Evolutionary conservation across 352 stramenopile genomes (phyloP).

Genomic region (Phytophthora quininea): DNA sequence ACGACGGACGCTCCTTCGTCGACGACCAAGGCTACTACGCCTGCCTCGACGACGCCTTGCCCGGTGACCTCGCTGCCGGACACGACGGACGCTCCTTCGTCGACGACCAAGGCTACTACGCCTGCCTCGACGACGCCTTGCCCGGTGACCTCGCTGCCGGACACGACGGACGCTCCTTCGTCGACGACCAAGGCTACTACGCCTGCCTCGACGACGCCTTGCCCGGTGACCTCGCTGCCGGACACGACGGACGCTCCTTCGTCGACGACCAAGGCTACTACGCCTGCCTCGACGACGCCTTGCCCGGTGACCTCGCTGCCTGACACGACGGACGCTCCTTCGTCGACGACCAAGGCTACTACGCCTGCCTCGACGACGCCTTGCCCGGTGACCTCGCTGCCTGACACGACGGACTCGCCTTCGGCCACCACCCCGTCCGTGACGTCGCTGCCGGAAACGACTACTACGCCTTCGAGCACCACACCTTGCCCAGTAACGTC

Average conservation of each 20-base stretch:
- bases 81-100: neutral
- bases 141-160: slow-evolving; percentile 12
- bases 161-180: neutral
- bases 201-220: slow-evolving; percentile 1
- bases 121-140: slow-evolving; percentile 7
- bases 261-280: neutral
- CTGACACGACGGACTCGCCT: neutral
- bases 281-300: slow-evolving; percentile 3
- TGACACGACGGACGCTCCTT: slow-evolving; percentile 6
- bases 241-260: slow-evolving; percentile 1
- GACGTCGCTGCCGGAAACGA: neutral
- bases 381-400: slow-evolving; percentile 6
- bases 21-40: too few relatives aligned
- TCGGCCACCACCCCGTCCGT: neutral
- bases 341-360: neutral
- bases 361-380: slow-evolving; percentile 1
- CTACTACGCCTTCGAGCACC: neutral
- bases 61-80: slow-evolving; percentile 8
- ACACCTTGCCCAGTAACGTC: neutral
- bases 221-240: slow-evolving; percentile 10
- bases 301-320: slow-evolving; percentile 11
- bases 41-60: neutral
- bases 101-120: too few relatives aligned
- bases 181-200: too few relatives aligned
- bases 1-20: slow-evolving; percentile 1